Evolutionary conservation across 129 eudicot genomes (phyloP).

Genomic region (Sambucus nigra): DNA sequence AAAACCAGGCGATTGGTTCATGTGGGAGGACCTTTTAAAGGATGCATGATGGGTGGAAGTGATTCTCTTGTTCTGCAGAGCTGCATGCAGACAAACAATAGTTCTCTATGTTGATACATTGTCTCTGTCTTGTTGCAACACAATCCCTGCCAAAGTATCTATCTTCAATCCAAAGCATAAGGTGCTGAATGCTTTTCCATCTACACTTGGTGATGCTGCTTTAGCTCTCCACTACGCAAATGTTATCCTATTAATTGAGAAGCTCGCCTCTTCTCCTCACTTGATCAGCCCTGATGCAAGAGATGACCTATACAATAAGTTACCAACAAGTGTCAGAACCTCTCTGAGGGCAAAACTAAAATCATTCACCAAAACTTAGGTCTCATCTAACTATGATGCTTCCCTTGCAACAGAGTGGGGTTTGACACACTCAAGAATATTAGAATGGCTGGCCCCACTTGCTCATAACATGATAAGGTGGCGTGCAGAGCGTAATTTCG

Average conservation of each 20-base stretch:
- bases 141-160: constrained; percentile 7
- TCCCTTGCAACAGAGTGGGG: constrained; percentile 54
- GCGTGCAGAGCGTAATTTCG: constrained; percentile 83
- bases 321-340: constrained; percentile 52
- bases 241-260: constrained; percentile 61
- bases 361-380: constrained; percentile 24
- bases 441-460: constrained; percentile 92
- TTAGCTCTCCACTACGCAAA: constrained; percentile 78
- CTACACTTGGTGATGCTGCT: constrained; percentile 65
- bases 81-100: constrained; percentile 20
- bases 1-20: constrained; percentile 33
- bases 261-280: constrained; percentile 69
- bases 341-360: constrained; percentile 50
- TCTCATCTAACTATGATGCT: constrained; percentile 36
- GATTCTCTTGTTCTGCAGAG: constrained; percentile 36
- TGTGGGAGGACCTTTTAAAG: constrained; percentile 38
- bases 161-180: constrained; percentile 29
- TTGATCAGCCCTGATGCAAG: constrained; percentile 60
- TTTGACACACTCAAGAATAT: constrained; percentile 39
- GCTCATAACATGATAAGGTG: constrained; percentile 88
- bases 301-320: constrained; percentile 76
- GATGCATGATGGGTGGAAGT: constrained; percentile 59
- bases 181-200: constrained; percentile 30
- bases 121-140: constrained; percentile 4
- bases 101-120: constrained; percentile 27